Conservation (phyloP, 805 yeast species). For the Yarrowia divulgata region DNA sequence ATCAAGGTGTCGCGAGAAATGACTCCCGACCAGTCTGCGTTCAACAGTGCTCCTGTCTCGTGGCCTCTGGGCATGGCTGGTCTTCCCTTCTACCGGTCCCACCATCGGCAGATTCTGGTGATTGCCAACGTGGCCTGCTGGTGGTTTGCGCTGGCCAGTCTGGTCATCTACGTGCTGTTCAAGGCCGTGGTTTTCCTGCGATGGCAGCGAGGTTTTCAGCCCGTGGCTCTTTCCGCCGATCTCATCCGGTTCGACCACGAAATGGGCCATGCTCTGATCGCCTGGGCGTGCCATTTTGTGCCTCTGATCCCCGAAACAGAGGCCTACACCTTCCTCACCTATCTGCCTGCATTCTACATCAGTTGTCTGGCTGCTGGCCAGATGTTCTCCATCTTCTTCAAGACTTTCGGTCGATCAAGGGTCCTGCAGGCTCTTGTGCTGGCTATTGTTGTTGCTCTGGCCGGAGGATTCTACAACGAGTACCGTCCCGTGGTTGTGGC, state of each 20-base stretch:
- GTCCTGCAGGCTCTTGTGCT: not conserved
- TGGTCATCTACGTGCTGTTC: slow-evolving; percentile 39
- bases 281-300: slow-evolving; percentile 73
- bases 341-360: slow-evolving; percentile 82
- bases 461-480: slow-evolving; percentile 14
- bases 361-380: slow-evolving; percentile 70
- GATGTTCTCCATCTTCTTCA: slow-evolving; percentile 61
- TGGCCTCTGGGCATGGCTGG: slow-evolving; percentile 40
- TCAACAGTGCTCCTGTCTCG: slow-evolving; percentile 36
- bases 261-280: slow-evolving; percentile 65
- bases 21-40: not conserved
- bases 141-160: slow-evolving; percentile 30
- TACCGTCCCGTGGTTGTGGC: slow-evolving; percentile 35
- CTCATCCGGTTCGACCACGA: slow-evolving; percentile 66
- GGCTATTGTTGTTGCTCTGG: slow-evolving; percentile 40
- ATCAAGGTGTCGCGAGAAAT: slow-evolving; percentile 39
- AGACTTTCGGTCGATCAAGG: slow-evolving; percentile 29
- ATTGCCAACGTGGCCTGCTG: slow-evolving; percentile 42
- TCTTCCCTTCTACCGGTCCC: slow-evolving; percentile 27
- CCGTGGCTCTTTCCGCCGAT: slow-evolving; percentile 17
- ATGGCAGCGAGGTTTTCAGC: slow-evolving; percentile 41
- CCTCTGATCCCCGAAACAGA: slow-evolving; percentile 80
- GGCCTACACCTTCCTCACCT: slow-evolving; percentile 79
- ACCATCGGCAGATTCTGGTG: slow-evolving; percentile 41
- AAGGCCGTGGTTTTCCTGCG: slow-evolving; percentile 33